Percentiles rank a stretch among this genome's conserved stretches.
Conservation (phyloP, 495 filamentous ascomycete genomes). For the Neurospora sp. region DNA sequence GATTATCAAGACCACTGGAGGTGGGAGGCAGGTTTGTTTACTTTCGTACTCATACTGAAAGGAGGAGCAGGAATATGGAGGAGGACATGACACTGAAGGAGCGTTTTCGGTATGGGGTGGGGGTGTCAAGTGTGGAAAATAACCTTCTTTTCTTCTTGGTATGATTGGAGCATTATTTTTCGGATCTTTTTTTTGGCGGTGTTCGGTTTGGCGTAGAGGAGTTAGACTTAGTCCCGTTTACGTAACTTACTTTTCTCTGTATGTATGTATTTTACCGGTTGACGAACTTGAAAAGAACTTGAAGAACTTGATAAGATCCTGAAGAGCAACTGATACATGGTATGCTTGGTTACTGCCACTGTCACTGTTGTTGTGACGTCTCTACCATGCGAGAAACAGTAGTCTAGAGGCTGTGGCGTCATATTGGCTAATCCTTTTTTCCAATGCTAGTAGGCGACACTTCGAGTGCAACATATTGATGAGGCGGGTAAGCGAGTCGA, state of each 20-base stretch:
- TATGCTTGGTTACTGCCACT: not conserved
- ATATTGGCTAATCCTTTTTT: not conserved
- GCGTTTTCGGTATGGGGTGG: not conserved
- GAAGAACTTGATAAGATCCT: not conserved
- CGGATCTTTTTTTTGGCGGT: not conserved
- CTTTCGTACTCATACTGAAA: not conserved
- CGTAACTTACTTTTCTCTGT: not conserved
- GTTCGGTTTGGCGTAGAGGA: not conserved
- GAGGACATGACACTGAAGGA: not conserved
- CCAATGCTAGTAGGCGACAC: not conserved
- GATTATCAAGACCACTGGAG: no score
- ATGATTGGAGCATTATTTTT: not conserved
- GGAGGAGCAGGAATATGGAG: not conserved
- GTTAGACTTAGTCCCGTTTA: not conserved
- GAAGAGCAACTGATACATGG: no score
- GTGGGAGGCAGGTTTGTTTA: not conserved
- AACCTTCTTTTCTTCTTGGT: not conserved
- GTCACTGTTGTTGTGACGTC: no score
- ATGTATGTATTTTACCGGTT: not conserved
- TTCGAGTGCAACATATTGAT: not conserved
- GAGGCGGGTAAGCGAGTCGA: not conserved
- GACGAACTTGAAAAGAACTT: not conserved
- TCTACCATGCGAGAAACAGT: not conserved
- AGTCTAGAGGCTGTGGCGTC: not conserved
- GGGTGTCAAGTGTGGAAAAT: not conserved